Base-by-base conservation (phyloP, 257 asterid genomes). In the Catharanthus roseus region DNA sequence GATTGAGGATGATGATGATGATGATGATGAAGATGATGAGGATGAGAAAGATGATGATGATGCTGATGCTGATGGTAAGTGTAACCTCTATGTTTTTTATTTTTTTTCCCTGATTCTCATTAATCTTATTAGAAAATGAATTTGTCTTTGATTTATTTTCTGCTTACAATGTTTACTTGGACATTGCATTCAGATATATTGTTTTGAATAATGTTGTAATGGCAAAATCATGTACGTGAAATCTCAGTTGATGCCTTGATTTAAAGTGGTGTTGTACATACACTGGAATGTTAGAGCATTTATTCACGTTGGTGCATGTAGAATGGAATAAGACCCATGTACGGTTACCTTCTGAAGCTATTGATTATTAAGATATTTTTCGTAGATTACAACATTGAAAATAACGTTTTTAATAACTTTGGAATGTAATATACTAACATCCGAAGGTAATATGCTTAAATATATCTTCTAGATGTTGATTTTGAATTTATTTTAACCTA, bases 41-140 rank as follows among this genome's bases (percentile, higher is more conserved):
- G 92, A 78, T 51, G 89, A 82, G 66, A 73, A 79, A 69, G 84
- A 86, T 73, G 89, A 86, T 8, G 92, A 85, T 77, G 91, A 85
- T 49, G 80, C 47, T 65, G 89, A 86, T 74, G 92, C 47, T 65
- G 89, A 86, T 74, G 92, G 92, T 83, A 73, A 65, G 41, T 55
- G 28, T 71, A n/a, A 50, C n/a, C 33, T 24, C 33, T n/a, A 69
- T 34, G 39, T 55, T 49, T 50, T 10, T n/a, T 38, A 28, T 12
- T 7, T 16, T 38, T 63, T 53, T 26, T 24, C 50, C 16, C 15
- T 16, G 53, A 39, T 2, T 49, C 71, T 44, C 26, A 47, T 26
- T 23, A 19, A 4, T 34, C 19, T 33, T 1, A 36, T 19, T 8
- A 18, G 28, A 55, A 55, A 23, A 70, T 70, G 13, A 28, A 56